phyloP scores from a whole-genome alignment of 192 early-diverging fungal species.

The Dissophora globulifera region DNA sequence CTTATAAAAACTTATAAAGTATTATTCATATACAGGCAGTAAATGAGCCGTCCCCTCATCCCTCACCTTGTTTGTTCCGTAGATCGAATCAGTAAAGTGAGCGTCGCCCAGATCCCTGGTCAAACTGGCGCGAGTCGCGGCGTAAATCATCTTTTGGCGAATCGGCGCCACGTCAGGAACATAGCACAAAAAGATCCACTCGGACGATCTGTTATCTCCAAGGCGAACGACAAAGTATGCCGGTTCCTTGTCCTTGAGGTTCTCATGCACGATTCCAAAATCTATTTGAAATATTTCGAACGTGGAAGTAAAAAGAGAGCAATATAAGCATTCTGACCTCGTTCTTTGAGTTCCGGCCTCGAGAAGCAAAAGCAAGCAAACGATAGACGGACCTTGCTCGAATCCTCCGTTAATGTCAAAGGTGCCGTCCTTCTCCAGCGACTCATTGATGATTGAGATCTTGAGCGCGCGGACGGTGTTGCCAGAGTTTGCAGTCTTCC shows the following conservation, averaged over 20 bases:
- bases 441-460: conserved; percentile 58
- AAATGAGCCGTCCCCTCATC: too few relatives aligned
- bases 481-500: conserved; percentile 31
- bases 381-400: conserved; percentile 41
- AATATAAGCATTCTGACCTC: too few relatives aligned
- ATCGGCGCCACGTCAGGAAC: conserved; percentile 84
- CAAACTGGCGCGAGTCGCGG: conserved; percentile 83
- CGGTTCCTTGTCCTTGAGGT: conserved; percentile 67
- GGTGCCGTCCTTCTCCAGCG: conserved; percentile 54
- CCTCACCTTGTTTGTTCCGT: conserved; percentile 75
- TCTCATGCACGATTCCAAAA: conserved; percentile 57
- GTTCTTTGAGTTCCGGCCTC: too few relatives aligned
- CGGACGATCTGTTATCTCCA: conserved; percentile 57
- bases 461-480: conserved; percentile 57
- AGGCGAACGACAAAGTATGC: conserved; percentile 74
- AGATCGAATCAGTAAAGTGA: conserved; percentile 84
- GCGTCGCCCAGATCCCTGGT: conserved; percentile 83
- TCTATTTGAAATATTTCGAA: conserved; percentile 50
- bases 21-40: too few relatives aligned
- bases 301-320: too few relatives aligned
- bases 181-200: conserved; percentile 83
- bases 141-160: conserved; percentile 95
- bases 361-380: too few relatives aligned
- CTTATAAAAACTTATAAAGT: too few relatives aligned
- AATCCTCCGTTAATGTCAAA: conserved; percentile 53